Base-by-base conservation (phyloP, 2,329 filamentous ascomycete genomes). In the Torrubiella hemipterigena region DNA sequence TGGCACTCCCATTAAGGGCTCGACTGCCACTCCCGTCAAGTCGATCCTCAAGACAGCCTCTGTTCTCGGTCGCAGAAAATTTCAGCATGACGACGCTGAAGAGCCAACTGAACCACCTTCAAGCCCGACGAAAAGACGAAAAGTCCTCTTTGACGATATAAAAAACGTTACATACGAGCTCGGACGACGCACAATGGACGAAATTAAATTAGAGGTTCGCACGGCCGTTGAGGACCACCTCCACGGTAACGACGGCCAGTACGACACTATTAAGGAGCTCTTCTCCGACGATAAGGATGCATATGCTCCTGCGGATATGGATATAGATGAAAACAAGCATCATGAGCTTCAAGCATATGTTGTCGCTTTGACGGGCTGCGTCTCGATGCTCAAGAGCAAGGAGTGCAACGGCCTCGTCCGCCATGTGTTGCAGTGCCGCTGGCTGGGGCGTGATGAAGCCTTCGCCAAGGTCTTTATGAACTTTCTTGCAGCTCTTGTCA, bases 401-500 rank as follows among this genome's bases (percentile, higher is more conserved):
- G 65, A 64, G 18, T 79, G 72, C 46, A 63, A 69, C 15, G 67
- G 66, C 5, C 56, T 81, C 17, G 65, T 81, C 35, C 64, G 63
- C 42, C 63, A 61, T 30, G 59, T 80, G 7, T 55, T 81, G n/a
- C 57, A 62, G 32, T 75, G 69, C 47, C 67, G 69, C 20, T 81
- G 77, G 77, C 58, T 78, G 21, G 75, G 72, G 8, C 67, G 74
- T 34, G 73, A 79, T 38, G 68, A 73, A 17, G 60, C 65, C 21
- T 84, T 84, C 47, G 65, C 75, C 34, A 71, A 72, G 43, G 69
- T 73, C 31, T 86, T 82, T 48, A 65, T 69, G 33, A 67, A 76
- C 45, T 80, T 84, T 42, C 57, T 84, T 16, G 71, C 73, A 13
- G 74, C 77, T 22, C 61, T 98, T 27, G 75, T 86, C 31, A 93